These are phyloP conservation scores for Yarrowia keelungensis DNA, from an alignment of 805 yeast species.

Conservation along the genomic window DNA sequence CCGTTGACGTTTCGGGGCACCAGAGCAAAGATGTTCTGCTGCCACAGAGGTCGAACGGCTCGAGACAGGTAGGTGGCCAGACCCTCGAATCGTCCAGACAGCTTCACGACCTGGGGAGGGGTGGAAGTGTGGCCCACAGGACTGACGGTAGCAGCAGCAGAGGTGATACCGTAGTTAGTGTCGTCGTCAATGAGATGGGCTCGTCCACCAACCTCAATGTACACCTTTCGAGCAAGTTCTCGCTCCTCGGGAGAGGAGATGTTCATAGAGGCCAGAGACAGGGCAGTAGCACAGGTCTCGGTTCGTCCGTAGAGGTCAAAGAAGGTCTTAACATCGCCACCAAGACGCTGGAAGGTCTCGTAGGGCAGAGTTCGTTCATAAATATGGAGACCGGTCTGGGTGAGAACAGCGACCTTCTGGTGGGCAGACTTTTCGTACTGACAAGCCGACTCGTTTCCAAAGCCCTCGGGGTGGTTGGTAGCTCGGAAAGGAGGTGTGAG, in stretches of 20 bases:
- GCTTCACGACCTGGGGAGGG: conserved; percentile 57
- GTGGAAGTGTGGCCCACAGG: conserved; percentile 3
- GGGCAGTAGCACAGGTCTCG: conserved; percentile 89
- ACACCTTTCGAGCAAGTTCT: conserved; percentile 49
- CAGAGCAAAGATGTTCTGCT: conserved; percentile 63
- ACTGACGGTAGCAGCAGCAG: conserved; percentile 21
- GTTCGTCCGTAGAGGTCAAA: conserved; percentile 81
- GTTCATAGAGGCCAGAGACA: conserved; percentile 77
- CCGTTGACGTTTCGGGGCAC: conserved; percentile 38
- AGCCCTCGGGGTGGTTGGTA: conserved; percentile 77
- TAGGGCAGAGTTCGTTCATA: conserved; percentile 83
- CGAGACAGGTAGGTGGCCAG: conserved; percentile 79
- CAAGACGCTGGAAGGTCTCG: conserved; percentile 72
- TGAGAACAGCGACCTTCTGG: conserved; percentile 75
- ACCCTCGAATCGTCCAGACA: conserved; percentile 92
- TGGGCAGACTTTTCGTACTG: conserved; percentile 75
- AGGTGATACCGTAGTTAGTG: conserved; percentile 36
- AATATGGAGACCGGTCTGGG: conserved; percentile 77
- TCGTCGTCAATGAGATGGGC: conserved; percentile 48
- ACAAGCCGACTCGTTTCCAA: conserved; percentile 83
- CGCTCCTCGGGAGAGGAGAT: conserved; percentile 48
- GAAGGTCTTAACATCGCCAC: conserved; percentile 69
- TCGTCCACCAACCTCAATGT: conserved; percentile 51
- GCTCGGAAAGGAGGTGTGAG: conserved; percentile 75
- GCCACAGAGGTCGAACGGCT: conserved; percentile 82